Percentiles rank a stretch among this genome's conserved stretches.
phyloP scores from a whole-genome alignment of 1,284 basidiomycete genomes.

The Sporisorium sorghi region DNA sequence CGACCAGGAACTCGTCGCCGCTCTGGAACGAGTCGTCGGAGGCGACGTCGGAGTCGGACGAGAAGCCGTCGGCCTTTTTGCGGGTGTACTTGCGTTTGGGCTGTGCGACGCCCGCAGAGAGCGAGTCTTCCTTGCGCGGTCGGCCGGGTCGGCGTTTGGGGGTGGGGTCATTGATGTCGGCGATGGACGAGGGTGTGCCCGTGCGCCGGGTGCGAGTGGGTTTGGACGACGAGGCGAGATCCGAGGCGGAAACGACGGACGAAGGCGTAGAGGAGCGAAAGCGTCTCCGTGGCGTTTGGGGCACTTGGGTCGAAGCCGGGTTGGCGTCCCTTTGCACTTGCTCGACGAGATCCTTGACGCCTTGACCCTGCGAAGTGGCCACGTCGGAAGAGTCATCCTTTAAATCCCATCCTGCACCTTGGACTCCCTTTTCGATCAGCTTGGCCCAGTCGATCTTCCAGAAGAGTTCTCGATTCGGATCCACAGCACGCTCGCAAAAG shows the following conservation, averaged over 20 bases:
- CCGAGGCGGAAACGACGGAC: slow-evolving; percentile 19
- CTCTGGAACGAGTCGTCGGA: slow-evolving; percentile 53
- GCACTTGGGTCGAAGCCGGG: not conserved
- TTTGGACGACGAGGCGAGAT: slow-evolving; percentile 1
- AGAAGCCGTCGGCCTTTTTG: slow-evolving; percentile 30
- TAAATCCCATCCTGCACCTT: slow-evolving; percentile 49
- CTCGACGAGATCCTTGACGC: slow-evolving; percentile 53
- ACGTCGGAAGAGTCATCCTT: slow-evolving; percentile 48
- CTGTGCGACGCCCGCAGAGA: slow-evolving; percentile 38
- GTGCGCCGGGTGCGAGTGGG: slow-evolving; percentile 13
- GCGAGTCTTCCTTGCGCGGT: slow-evolving; percentile 40
- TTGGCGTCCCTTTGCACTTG: slow-evolving; percentile 26
- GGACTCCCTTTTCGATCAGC: slow-evolving; percentile 37
- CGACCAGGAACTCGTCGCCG: slow-evolving; percentile 45
- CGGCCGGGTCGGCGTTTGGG: slow-evolving; percentile 42
- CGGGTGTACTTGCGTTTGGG: slow-evolving; percentile 28
- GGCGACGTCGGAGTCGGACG: slow-evolving; percentile 39
- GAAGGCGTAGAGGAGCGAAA: slow-evolving; percentile 27
- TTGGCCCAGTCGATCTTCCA: slow-evolving; percentile 52
- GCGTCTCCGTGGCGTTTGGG: not conserved
- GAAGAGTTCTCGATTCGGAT: slow-evolving; percentile 52
- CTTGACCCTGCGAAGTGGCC: slow-evolving; percentile 36
- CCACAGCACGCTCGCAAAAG: slow-evolving; percentile 53
- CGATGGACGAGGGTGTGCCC: slow-evolving; percentile 23
- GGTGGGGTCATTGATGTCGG: slow-evolving; percentile 18